phyloP scores from a whole-genome alignment of 306 rosid genomes.

The Comarum palustre region DNA sequence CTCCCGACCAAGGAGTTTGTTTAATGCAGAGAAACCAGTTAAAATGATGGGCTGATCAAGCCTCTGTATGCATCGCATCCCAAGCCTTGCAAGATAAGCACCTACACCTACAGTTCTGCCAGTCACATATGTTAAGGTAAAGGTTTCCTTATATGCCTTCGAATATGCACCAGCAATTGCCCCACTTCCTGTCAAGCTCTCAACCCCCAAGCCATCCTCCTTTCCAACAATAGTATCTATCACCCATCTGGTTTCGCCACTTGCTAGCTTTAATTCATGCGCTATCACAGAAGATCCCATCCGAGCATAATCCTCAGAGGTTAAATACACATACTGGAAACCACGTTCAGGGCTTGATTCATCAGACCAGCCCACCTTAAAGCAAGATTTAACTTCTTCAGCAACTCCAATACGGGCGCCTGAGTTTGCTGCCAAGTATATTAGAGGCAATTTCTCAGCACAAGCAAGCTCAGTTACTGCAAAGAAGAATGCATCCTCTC shows the following conservation, averaged over 20 bases:
- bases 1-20: slow-evolving; percentile 98
- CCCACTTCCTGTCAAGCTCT: slow-evolving; percentile 93
- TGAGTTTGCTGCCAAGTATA: slow-evolving; percentile 95
- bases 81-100: slow-evolving; percentile 98
- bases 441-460: slow-evolving; percentile 70
- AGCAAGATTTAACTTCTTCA: slow-evolving; percentile 90
- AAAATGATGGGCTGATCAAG: slow-evolving; percentile 98
- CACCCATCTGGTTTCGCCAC: slow-evolving; percentile 91
- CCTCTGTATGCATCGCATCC: slow-evolving; percentile 98
- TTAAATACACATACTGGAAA: slow-evolving; percentile 83
- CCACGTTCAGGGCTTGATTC: slow-evolving; percentile 89
- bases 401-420: slow-evolving; percentile 98
- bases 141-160: slow-evolving; percentile 87
- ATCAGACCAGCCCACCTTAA: slow-evolving; percentile 97
- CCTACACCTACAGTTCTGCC: slow-evolving; percentile 98
- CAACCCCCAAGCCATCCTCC: slow-evolving; percentile 94
- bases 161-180: slow-evolving; percentile 96
- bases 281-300: slow-evolving; percentile 81
- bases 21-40: slow-evolving; percentile 92
- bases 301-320: slow-evolving; percentile 79
- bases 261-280: slow-evolving; percentile 63
- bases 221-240: slow-evolving; percentile 94
- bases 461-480: slow-evolving; percentile 95
- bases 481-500: slow-evolving; percentile 89
- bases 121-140: slow-evolving; percentile 88